A percentile compares a stretch with the other conserved stretches of the same genome.
These are phyloP conservation scores for Coniochaeta pulveracea DNA, from an alignment of 2,329 filamentous ascomycete species.

Conservation along the genomic window DNA sequence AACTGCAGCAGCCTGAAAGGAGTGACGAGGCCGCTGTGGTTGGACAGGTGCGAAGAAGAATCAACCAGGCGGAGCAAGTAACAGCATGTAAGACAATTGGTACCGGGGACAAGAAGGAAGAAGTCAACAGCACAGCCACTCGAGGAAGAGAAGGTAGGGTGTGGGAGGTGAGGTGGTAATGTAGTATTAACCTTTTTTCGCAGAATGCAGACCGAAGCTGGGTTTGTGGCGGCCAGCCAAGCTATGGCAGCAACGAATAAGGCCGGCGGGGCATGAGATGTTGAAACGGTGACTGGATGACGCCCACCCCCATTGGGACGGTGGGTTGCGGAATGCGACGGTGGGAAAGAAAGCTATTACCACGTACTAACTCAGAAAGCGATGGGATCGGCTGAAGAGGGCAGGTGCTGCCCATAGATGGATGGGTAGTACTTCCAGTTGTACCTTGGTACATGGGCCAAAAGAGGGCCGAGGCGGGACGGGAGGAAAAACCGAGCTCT, in stretches of 20 bases:
- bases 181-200: constrained; percentile 27
- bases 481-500: too few species aligned
- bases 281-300: constrained; percentile 28
- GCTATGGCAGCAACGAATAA: constrained; percentile 23
- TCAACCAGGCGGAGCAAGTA: constrained; percentile 7
- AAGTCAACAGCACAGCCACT: constrained; percentile 5
- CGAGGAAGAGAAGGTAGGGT: constrained; percentile 8
- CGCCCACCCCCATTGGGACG: constrained; percentile 34
- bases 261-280: constrained; percentile 28
- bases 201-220: constrained; percentile 27
- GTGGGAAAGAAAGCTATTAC: constrained; percentile 12
- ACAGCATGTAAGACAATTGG: constrained; percentile 10
- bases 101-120: constrained; percentile 8
- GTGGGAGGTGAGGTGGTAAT: too few species aligned
- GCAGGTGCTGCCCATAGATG: constrained; percentile 6
- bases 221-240: constrained; percentile 35
- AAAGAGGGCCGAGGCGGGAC: neutral
- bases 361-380: constrained; percentile 15
- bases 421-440: constrained; percentile 3
- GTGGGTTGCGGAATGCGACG: constrained; percentile 18
- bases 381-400: constrained; percentile 13
- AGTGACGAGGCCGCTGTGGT: constrained; percentile 2
- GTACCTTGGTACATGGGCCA: constrained; percentile 2
- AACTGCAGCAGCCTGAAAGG: constrained; percentile 1
- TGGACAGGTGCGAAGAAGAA: constrained; percentile 3